Conservation (phyloP, 2,329 filamentous ascomycete species). For the Trichoderma koningii region DNA sequence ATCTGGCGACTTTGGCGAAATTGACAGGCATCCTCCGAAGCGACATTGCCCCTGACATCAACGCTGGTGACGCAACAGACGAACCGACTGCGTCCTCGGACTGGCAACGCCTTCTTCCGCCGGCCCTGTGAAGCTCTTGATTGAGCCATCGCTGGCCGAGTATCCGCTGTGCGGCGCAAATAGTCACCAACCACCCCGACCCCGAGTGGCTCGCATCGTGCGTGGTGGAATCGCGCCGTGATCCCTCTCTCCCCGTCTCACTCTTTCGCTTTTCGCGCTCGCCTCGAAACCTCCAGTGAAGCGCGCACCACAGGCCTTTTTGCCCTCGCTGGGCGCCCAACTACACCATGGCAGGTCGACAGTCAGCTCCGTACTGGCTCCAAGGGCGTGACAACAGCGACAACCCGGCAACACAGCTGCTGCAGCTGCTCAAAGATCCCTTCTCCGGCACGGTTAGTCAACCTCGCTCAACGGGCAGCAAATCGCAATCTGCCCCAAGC, state of each 20-base stretch:
- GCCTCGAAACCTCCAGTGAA: not conserved
- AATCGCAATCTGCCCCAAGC: constrained; percentile 29
- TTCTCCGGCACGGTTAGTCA: constrained; percentile 49
- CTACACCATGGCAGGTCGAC: constrained; percentile 32
- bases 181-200: not conserved
- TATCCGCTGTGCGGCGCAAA: not conserved
- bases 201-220: constrained; percentile 1
- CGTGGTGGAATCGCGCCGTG: not conserved
- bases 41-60: constrained; percentile 24
- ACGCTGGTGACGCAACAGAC: constrained; percentile 19
- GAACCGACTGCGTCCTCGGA: constrained; percentile 1
- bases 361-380: constrained; percentile 26
- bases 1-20: constrained; percentile 3
- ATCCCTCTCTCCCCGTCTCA: not conserved
- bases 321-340: constrained; percentile 16
- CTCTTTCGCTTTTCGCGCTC: not conserved
- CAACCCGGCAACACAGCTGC: constrained; percentile 45
- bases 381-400: constrained; percentile 26
- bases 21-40: constrained; percentile 20
- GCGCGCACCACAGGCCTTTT: not conserved
- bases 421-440: constrained; percentile 53
- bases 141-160: constrained; percentile 3
- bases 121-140: constrained; percentile 14
- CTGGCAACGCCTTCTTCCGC: constrained; percentile 4
- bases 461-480: not conserved